Conservation (phyloP, 225 moss, liverwort and hornwort species). For the Neckera pumila region DNA sequence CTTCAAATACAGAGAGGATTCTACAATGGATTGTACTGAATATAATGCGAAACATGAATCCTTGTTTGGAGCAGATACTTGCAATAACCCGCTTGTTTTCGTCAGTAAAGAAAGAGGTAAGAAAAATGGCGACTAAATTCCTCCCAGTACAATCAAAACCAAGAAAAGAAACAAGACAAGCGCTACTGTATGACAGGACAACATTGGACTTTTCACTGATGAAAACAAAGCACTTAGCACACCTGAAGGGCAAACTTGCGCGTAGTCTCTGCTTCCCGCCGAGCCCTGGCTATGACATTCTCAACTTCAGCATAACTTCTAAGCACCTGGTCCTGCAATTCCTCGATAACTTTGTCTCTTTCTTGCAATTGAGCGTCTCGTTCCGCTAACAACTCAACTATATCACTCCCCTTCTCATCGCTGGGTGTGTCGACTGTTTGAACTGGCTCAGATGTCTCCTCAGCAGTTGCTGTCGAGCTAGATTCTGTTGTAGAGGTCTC, state of each 20-base stretch:
- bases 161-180: neutral
- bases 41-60: neutral
- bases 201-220: neutral
- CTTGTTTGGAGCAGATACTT: neutral
- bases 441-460: constrained; percentile 33
- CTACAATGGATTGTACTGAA: neutral
- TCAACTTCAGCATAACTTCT: constrained; percentile 78
- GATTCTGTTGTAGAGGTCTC: constrained; percentile 8
- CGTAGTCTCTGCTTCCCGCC: constrained; percentile 62
- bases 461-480: neutral
- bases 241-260: constrained; percentile 85
- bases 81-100: neutral
- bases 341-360: constrained; percentile 44
- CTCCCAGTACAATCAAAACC: neutral
- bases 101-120: neutral
- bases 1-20: neutral
- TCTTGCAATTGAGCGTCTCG: constrained; percentile 45
- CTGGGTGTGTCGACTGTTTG: constrained; percentile 17
- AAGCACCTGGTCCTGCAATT: constrained; percentile 56
- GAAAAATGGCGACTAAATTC: neutral
- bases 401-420: constrained; percentile 24
- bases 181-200: neutral
- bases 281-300: constrained; percentile 55
- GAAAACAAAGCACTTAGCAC: neutral
- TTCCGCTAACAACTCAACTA: constrained; percentile 45